phyloP scores from a whole-genome alignment of 768 basidiomycete genomes.

The Naganishia vishniacii region DNA sequence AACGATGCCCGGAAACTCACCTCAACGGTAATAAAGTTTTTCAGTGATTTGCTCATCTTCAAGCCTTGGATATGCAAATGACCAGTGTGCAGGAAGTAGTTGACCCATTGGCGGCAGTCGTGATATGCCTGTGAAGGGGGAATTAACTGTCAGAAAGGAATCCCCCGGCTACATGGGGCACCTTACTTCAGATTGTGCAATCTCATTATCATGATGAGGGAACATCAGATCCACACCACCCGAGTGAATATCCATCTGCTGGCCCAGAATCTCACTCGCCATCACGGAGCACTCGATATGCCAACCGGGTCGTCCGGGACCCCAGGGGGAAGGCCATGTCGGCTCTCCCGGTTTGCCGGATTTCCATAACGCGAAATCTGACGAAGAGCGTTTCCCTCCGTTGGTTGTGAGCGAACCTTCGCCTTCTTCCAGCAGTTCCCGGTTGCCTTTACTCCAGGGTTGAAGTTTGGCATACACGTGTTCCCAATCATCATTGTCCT shows the following conservation, averaged over 20 bases:
- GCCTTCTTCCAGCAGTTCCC: conserved; percentile 79
- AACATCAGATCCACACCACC: conserved; percentile 97
- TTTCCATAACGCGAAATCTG: conserved; percentile 99
- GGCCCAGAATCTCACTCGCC: conserved; percentile 83
- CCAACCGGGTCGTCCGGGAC: conserved; percentile 92
- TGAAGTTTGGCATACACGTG: conserved; percentile 92
- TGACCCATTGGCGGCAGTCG: conserved; percentile 86
- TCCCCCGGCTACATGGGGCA: not conserved
- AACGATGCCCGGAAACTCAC: conserved; percentile 31
- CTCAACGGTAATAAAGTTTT: conserved; percentile 93
- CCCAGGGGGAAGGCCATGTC: conserved; percentile 94
- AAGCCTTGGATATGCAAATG: conserved; percentile 96
- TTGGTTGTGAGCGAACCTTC: conserved; percentile 70
- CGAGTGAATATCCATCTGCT: conserved; percentile 94
- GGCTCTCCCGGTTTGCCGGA: conserved; percentile 93
- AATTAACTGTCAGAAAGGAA: not conserved
- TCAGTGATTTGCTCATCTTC: conserved; percentile 98
- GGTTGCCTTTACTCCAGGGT: conserved; percentile 92
- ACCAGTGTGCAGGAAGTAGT: conserved; percentile 97
- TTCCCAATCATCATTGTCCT: conserved; percentile 32
- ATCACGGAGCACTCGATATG: conserved; percentile 99
- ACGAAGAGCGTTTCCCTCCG: conserved; percentile 65
- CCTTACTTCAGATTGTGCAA: conserved; percentile 85
- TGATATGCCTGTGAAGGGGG: conserved; percentile 70
- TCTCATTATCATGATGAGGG: conserved; percentile 98